phyloP scores from a whole-genome alignment of 805 yeast species.

The Yarrowia sp. region DNA sequence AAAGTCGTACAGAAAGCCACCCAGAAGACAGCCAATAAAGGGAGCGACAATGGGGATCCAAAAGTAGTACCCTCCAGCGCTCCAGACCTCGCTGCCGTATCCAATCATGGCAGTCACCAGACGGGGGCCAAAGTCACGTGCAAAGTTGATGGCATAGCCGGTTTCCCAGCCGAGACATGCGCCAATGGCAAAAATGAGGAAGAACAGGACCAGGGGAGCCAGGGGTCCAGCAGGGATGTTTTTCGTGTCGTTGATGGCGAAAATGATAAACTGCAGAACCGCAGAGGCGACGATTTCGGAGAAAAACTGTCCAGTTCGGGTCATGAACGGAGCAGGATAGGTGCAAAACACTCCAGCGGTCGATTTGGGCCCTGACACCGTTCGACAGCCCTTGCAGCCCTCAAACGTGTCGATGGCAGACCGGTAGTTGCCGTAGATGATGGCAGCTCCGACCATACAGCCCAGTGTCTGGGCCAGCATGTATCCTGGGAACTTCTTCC shows the following conservation, averaged over 20 bases:
- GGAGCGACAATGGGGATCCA: conserved; percentile 64
- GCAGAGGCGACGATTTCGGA: conserved; percentile 59
- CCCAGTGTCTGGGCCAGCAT: conserved; percentile 59
- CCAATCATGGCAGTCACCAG: conserved; percentile 59
- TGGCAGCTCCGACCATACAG: conserved; percentile 57
- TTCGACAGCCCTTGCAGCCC: conserved; percentile 45
- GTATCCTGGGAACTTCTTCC: conserved; percentile 57
- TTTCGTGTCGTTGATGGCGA: conserved; percentile 60
- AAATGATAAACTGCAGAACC: conserved; percentile 57
- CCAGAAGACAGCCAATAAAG: conserved; percentile 56
- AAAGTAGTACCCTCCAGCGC: conserved; percentile 54
- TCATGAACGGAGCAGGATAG: conserved; percentile 54
- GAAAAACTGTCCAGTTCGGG: conserved; percentile 56
- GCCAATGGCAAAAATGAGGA: conserved; percentile 57
- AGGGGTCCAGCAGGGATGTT: conserved; percentile 57
- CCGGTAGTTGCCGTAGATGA: conserved; percentile 57
- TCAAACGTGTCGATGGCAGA: conserved; percentile 53
- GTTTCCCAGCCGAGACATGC: conserved; percentile 59
- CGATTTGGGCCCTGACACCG: conserved; percentile 49
- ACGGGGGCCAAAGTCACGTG: conserved; percentile 66
- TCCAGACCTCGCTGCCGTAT: conserved; percentile 54
- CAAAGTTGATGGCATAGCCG: conserved; percentile 61
- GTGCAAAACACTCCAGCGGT: conserved; percentile 59
- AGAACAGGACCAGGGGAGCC: conserved; percentile 58
- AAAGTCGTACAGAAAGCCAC: conserved; percentile 59